These are phyloP conservation scores for Afroboletus lepidellus DNA, from an alignment of 1,284 basidiomycete genomes.

Conservation along the genomic window DNA sequence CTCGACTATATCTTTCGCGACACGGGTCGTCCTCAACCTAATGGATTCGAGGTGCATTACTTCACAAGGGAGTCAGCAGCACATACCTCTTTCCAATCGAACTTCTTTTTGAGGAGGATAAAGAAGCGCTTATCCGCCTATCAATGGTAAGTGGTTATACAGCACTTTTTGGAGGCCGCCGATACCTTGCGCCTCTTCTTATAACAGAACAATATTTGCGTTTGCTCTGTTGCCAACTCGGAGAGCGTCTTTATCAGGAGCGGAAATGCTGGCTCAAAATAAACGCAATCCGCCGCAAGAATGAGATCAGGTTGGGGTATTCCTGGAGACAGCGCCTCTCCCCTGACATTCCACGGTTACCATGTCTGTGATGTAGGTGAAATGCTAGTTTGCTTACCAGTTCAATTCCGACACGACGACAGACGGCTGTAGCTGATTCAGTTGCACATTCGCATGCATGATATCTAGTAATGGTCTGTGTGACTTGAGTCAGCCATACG, in stretches of 20 bases:
- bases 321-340: slow-evolving; percentile 44
- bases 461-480: slow-evolving; percentile 69
- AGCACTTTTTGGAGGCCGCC: not conserved
- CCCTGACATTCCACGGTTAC: slow-evolving; percentile 44
- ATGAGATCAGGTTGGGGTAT: slow-evolving; percentile 61
- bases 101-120: slow-evolving; percentile 75
- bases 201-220: slow-evolving; percentile 87
- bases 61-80: not conserved
- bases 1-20: slow-evolving; percentile 47
- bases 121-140: slow-evolving; percentile 94
- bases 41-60: not conserved
- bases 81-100: slow-evolving; percentile 71
- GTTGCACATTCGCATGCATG: slow-evolving; percentile 67
- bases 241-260: slow-evolving; percentile 80
- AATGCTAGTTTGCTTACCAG: slow-evolving; percentile 51
- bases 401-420: slow-evolving; percentile 72
- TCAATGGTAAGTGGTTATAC: slow-evolving; percentile 4
- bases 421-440: slow-evolving; percentile 56
- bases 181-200: slow-evolving; percentile 88
- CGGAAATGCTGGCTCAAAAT: slow-evolving; percentile 93
- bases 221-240: slow-evolving; percentile 55
- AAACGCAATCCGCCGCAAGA: slow-evolving; percentile 91
- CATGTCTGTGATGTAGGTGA: not conserved
- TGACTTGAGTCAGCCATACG: slow-evolving; percentile 20
- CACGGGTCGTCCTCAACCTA: slow-evolving; percentile 56